Percentiles rank a stretch among this genome's conserved stretches.
Conservation (phyloP, 768 basidiomycete species). For the Terana coerulea region DNA sequence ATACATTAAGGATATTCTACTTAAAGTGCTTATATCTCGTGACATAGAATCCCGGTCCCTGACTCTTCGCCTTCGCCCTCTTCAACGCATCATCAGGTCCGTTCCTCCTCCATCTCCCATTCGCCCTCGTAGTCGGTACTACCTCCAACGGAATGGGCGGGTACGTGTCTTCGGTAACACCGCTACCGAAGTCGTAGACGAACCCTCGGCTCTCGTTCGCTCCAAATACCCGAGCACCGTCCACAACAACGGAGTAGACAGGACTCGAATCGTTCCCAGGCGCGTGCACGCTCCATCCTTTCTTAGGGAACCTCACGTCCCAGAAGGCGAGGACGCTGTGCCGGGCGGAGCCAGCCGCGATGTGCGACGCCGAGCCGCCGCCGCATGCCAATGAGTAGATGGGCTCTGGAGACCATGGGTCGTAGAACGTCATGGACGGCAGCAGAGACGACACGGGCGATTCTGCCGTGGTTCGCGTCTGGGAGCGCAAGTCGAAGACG, state of each 20-base stretch:
- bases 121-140: constrained; percentile 11
- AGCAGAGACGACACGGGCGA: constrained; percentile 34
- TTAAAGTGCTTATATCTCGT: constrained; percentile 39
- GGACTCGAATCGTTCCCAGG: constrained; percentile 79
- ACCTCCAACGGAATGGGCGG: constrained; percentile 29
- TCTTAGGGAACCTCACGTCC: constrained; percentile 62
- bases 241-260: constrained; percentile 69
- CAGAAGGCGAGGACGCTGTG: constrained; percentile 79
- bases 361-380: constrained; percentile 59
- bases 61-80: constrained; percentile 26
- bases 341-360: constrained; percentile 74
- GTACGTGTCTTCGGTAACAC: constrained; percentile 53
- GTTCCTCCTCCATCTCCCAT: constrained; percentile 6
- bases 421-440: constrained; percentile 58
- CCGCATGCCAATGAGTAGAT: constrained; percentile 76
- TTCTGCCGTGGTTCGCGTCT: constrained; percentile 14
- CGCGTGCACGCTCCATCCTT: constrained; percentile 76
- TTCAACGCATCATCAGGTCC: constrained; percentile 29
- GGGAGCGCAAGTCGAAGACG: constrained; percentile 71
- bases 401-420: constrained; percentile 69
- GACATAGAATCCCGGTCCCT: constrained; percentile 46
- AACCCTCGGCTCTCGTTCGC: constrained; percentile 75
- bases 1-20: too few species aligned
- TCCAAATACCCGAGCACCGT: constrained; percentile 77
- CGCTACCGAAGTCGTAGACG: constrained; percentile 76